A percentile compares a stretch with the other conserved stretches of the same genome.
Evolutionary conservation across 192 early-diverging fungal genomes (phyloP).

Genomic region (Diversispora epigaea): DNA sequence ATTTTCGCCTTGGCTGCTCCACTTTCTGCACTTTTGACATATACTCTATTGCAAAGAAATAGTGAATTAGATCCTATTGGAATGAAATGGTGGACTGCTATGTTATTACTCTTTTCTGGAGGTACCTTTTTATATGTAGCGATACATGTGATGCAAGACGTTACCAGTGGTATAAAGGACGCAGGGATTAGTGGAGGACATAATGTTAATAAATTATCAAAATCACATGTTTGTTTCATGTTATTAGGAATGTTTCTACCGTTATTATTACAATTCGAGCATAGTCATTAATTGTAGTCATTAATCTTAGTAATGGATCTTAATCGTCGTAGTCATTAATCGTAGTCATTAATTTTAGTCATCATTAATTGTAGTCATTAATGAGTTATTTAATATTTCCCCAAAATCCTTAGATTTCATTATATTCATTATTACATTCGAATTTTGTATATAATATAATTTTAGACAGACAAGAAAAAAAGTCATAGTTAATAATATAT

Average conservation of each 20-base stretch:
- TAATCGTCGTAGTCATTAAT: too few species aligned
- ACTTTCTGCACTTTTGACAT: conserved; percentile 69
- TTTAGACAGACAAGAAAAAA: too few species aligned
- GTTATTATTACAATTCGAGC: conserved; percentile 25
- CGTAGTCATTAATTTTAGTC: too few species aligned
- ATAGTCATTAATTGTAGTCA: background rate
- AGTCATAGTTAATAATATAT: too few species aligned
- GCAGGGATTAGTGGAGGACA: background rate
- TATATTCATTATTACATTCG: too few species aligned
- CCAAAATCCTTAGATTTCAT: too few species aligned
- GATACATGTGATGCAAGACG: conserved; percentile 64
- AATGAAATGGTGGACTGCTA: conserved; percentile 75
- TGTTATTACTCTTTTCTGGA: conserved; percentile 86
- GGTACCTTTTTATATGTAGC: conserved; percentile 92
- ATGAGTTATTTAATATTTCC: too few species aligned
- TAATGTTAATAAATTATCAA: conserved; percentile 5
- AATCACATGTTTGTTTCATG: background rate
- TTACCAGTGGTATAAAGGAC: conserved; percentile 36
- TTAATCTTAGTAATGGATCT: too few species aligned
- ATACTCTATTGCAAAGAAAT: conserved; percentile 39
- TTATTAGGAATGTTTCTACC: conserved; percentile 29
- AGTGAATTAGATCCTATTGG: conserved; percentile 41
- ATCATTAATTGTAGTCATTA: too few species aligned
- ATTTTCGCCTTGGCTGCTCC: conserved; percentile 86
- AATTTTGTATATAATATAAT: too few species aligned